Base-by-base conservation (phyloP, 2,329 filamentous ascomycete genomes). In the Cordyceps sp. region DNA sequence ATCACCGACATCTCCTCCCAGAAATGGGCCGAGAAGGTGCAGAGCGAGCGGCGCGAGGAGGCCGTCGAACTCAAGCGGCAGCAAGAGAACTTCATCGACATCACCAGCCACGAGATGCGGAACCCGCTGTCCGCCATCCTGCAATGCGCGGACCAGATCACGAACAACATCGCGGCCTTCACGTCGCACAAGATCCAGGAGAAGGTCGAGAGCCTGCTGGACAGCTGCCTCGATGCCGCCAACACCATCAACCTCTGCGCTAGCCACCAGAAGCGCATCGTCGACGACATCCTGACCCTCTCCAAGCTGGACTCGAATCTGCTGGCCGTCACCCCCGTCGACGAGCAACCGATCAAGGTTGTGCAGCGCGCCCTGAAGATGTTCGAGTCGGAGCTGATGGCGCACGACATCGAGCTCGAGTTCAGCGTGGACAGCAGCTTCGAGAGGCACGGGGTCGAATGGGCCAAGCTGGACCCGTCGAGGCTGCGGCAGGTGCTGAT, bases 1-100 rank as follows among this genome's bases (percentile, higher is more conserved):
- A 77, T 92, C 32, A 88, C 82, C 0, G 82, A 92, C 45, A 92
- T 93, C 40, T 84, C 78, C 14, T 71, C 79, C 33, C 81, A 90
- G 48, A 93, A 92, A 50, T 78, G 77, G 63, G 82, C 83, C 1
- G 83, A 92, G 51, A 74, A 77, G 29, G 73, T 84, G 22, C 81
- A 92, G 50, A 82, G 70, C 43, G 67, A 75, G 28, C 73, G 81
- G 36, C 78, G 81, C 45, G 72, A 86, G 45, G 82, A 90, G 48
- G 84, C 82, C 0, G 71, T 86, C 3, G 78, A 88, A 48, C 64
- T 85, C 37, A 90, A 90, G 51, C 64, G 72, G 17, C 73, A 79
- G 39, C 69, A 74, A 41, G 69, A 73, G 42, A 79, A 79, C 40
- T 80, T 80, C 44, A 79, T 81, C 40, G 76, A 81, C 44, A 79